Percentiles rank a stretch among this genome's conserved stretches.
Evolutionary conservation across 1,139 yeast species (phyloP).

Genomic region (Candida smagusa): DNA sequence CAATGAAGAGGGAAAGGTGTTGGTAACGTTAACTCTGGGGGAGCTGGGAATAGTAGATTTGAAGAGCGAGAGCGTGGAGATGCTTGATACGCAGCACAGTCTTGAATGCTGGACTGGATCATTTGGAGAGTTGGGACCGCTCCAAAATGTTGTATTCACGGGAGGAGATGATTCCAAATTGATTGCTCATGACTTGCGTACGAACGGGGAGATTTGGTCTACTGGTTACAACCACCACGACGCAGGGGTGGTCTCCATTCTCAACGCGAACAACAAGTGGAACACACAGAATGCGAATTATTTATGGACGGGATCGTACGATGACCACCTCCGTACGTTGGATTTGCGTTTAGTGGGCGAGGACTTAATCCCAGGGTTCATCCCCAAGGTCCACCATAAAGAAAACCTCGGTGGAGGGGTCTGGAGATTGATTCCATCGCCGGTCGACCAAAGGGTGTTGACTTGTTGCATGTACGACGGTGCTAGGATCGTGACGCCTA

Average conservation of each 20-base stretch:
- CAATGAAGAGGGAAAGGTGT: conserved; percentile 23
- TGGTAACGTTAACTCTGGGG: conserved; percentile 64
- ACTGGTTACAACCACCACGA: conserved; percentile 60
- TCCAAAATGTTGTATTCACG: conserved; percentile 62
- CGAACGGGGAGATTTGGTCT: conserved; percentile 47
- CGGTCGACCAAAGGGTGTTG: conserved; percentile 49
- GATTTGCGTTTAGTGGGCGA: conserved; percentile 62
- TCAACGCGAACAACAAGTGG: conserved; percentile 46
- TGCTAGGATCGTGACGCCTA: conserved; percentile 57
- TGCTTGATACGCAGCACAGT: conserved; percentile 43
- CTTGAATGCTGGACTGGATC: conserved; percentile 90
- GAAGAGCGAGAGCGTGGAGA: conserved; percentile 10
- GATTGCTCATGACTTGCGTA: conserved; percentile 71
- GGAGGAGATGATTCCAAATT: conserved; percentile 90
- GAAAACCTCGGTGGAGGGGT: conserved; percentile 86
- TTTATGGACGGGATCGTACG: conserved; percentile 90
- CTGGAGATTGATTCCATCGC: conserved; percentile 80
- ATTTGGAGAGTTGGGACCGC: conserved; percentile 57
- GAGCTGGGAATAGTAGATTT: conserved; percentile 34
- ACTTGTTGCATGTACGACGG: conserved; percentile 97
- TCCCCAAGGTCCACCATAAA: conserved; percentile 43
- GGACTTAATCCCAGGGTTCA: conserved; percentile 41
- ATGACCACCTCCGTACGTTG: conserved; percentile 66
- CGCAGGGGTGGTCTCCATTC: conserved; percentile 85
- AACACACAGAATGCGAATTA: conserved; percentile 42